Evolutionary conservation across 108 stramenopile genomes (phyloP).

Genomic region (Schizochytrium sp.): DNA sequence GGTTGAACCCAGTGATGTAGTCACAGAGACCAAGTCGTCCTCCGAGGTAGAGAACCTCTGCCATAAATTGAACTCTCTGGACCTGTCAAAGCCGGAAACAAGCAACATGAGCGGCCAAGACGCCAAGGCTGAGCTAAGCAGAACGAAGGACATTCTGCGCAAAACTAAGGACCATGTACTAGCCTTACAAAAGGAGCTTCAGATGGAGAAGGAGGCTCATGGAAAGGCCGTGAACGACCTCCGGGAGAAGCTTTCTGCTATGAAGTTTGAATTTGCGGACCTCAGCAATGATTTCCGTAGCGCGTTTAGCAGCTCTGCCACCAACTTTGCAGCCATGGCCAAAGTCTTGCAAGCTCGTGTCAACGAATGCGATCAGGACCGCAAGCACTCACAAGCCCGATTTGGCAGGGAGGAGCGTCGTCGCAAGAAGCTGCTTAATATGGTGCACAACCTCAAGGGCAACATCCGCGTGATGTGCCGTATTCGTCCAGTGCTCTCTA

Average conservation of each 20-base stretch:
- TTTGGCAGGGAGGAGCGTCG: conserved; percentile 74
- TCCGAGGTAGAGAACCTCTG: conserved; percentile 3
- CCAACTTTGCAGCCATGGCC: conserved; percentile 12
- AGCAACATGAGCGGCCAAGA: neutral
- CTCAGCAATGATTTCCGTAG: conserved; percentile 45
- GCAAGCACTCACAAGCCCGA: conserved; percentile 74
- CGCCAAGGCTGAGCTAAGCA: conserved; percentile 17
- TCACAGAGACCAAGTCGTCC: neutral
- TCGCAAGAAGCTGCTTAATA: conserved; percentile 79
- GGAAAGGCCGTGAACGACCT: neutral
- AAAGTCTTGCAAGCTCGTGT: conserved; percentile 65
- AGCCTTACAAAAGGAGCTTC: conserved; percentile 65
- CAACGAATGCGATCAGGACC: conserved; percentile 67
- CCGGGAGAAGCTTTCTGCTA: neutral
- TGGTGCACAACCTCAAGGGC: conserved; percentile 81
- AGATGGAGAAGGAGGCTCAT: neutral
- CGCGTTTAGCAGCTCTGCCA: conserved; percentile 11
- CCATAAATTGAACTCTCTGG: neutral
- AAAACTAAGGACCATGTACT: conserved; percentile 64
- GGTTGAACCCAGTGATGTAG: neutral
- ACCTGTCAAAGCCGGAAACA: neutral
- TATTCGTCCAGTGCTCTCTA: conserved; percentile 74
- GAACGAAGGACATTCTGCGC: conserved; percentile 14
- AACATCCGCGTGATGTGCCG: conserved; percentile 80
- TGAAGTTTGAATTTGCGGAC: conserved; percentile 55